phyloP scores from a whole-genome alignment of 345 rosid genomes.

The Balakata baccata region DNA sequence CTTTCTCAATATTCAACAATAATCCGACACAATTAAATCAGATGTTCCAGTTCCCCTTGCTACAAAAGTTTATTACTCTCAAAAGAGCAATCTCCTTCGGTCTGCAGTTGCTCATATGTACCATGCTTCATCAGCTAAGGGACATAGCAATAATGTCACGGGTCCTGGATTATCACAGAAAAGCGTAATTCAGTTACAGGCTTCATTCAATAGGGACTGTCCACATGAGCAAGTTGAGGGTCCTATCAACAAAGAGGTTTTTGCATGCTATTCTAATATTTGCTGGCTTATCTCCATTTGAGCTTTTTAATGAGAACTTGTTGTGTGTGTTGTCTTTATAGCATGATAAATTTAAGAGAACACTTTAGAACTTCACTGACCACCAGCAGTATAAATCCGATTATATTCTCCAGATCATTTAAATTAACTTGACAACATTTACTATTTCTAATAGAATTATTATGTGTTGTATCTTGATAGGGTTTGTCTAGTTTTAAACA shows the following conservation, averaged over 20 bases:
- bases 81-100: conserved; percentile 42
- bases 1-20: conserved; percentile 5
- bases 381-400: not conserved
- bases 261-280: not conserved
- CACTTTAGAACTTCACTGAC: not conserved
- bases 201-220: conserved; percentile 25
- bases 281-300: not conserved
- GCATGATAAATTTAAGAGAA: not conserved
- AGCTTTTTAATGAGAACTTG: not conserved
- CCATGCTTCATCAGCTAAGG: conserved; percentile 25
- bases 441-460: not conserved
- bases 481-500: not conserved
- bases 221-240: conserved; percentile 23
- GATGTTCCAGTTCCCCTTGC: conserved; percentile 50
- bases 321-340: not conserved
- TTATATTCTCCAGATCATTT: not conserved
- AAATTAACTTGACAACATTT: too few relatives aligned
- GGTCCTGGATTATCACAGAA: conserved; percentile 25
- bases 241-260: conserved; percentile 30
- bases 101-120: conserved; percentile 33
- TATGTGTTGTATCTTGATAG: not conserved
- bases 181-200: conserved; percentile 17
- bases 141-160: conserved; percentile 14
- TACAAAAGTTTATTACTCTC: conserved; percentile 55
- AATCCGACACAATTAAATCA: conserved; percentile 21